Evolutionary conservation across 2,329 filamentous ascomycete species (phyloP), one percentile per base, ranked within the genome.

Genomic region (Trichoderma pleuroti): DNA sequence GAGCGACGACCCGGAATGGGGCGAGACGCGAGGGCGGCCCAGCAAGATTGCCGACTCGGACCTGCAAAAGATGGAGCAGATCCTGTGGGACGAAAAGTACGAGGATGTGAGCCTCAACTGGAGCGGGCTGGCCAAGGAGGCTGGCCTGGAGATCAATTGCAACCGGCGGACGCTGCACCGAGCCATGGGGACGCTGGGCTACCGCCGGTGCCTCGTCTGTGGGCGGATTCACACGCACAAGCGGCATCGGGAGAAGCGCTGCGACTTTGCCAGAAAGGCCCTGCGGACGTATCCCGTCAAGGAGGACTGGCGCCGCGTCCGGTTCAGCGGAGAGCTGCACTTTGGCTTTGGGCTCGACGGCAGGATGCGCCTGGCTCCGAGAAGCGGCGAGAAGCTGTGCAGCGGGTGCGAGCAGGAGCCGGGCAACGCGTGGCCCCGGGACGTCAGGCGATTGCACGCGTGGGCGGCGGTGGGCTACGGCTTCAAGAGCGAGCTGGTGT

Each of bases 341-440:
- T 81, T 81, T 73, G 80, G 78, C 2, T 80, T 81, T 71, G 80
- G 80, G 14, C 77, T 80, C 14, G 79, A 81, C 63, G 80, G 80
- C 56, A 76, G 75, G 70, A 76, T 81, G 75, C 76, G 80, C 3
- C 71, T 81, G 14, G 70, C 81, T 8, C 80, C 80, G 12, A 72
- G 78, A 32, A 69, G 77, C 12, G 80, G 80, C n/a, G 80, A 81
- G 75, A 75, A 73, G 52, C 74, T 76, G 52, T 81, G 80, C 36
- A 73, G 78, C 3, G 32, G 16, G 2, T 81, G 80, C 70, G 71
- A 67, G 24, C 64, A 66, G 60, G 57, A 26, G n/a, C 71, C 76
- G 11, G 77, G 77, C 16, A 72, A 74, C 11, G 74, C 72, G 18
- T 80, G 80, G 80, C 74, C 77, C 32, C 75, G 79, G 49, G 80